Conservation (phyloP, 768 basidiomycete species). For the Lactarius pseudohatsudake region DNA sequence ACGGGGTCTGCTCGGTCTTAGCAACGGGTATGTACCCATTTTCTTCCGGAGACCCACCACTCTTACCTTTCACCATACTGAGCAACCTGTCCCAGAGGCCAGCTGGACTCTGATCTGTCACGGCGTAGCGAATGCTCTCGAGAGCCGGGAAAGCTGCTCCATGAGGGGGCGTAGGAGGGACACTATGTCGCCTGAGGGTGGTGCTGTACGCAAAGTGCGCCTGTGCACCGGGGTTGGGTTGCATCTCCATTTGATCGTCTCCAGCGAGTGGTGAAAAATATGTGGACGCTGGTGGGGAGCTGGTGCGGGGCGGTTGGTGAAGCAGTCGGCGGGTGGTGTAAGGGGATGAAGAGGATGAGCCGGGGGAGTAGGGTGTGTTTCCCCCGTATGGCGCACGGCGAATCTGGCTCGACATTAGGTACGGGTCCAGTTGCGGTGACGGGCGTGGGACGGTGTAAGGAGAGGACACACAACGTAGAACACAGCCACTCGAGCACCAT, state of each 20-base stretch:
- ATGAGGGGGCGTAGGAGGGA: conserved; percentile 36
- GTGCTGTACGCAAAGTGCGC: conserved; percentile 84
- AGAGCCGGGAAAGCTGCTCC: conserved; percentile 42
- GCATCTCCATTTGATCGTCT: conserved; percentile 45
- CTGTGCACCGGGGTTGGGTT: conserved; percentile 62
- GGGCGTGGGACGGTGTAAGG: not conserved
- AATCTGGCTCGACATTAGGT: not conserved
- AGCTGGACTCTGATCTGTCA: conserved; percentile 33
- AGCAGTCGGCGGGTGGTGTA: conserved; percentile 14
- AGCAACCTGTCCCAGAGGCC: conserved; percentile 49
- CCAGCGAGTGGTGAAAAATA: conserved; percentile 66
- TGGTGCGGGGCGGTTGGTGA: conserved; percentile 32
- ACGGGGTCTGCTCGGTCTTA: conserved; percentile 17
- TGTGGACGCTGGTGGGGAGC: conserved; percentile 77
- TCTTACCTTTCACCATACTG: conserved; percentile 42
- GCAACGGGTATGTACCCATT: conserved; percentile 39
- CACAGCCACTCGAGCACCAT: not conserved
- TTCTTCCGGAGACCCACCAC: conserved; percentile 38
- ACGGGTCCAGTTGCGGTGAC: not conserved
- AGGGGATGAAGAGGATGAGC: conserved; percentile 2
- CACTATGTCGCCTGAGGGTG: conserved; percentile 66
- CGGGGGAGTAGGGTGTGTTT: not conserved
- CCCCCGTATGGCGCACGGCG: not conserved
- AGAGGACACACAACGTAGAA: too few relatives aligned
- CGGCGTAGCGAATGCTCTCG: conserved; percentile 33